Evolutionary conservation across 148 eudicot genomes (phyloP), one percentile per base, ranked within the genome.

Genomic region (Bassia scoparia): DNA sequence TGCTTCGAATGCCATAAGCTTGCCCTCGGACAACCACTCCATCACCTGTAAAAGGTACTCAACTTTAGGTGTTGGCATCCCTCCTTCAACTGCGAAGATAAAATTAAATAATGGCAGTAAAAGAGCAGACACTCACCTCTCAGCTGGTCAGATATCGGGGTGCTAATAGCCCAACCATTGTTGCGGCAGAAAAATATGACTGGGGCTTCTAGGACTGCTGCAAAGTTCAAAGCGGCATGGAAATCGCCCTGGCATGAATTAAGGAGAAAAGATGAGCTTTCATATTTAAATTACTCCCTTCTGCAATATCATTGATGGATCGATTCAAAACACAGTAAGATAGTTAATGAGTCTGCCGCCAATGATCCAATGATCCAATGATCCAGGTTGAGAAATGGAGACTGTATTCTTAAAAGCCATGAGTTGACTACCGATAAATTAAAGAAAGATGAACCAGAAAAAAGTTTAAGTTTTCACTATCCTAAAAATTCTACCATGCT

Each of bases 101-200:
- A 33, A 49, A 10, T 15, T 24, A 63, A 35, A 17, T 60, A 61
- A 23, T 61, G 8, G 21, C 68, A 23, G 50, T 38, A n/a, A 13
- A 12, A 37, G 35, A 63, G 65, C n/a, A 30, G n/a, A 44, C 73
- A 50, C 43, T 62, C 74, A 91, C 97, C 77, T 80, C 89, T 69
- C 44, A 89, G 81, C 73, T 89, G 91, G 54, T 91, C 87, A 11
- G 87, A 69, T 61, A 79, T 15, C 18, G 89, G 91, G 61, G 93
- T 91, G 74, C 97, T 90, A 38, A 91, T 91, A 37, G 97, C 93
- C 91, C 91, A 91, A 26, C 97, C 93, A 61, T 89, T 91, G 80
- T 91, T 89, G 72, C 91, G 80, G 68, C 97, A 91, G 69, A 89
- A 69, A 77, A 89, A 91, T 61, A 91, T 53, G 75, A 86, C 86